These are phyloP conservation scores for Piromyces finnis DNA, from an alignment of 192 early-diverging fungal species.

Conservation along the genomic window DNA sequence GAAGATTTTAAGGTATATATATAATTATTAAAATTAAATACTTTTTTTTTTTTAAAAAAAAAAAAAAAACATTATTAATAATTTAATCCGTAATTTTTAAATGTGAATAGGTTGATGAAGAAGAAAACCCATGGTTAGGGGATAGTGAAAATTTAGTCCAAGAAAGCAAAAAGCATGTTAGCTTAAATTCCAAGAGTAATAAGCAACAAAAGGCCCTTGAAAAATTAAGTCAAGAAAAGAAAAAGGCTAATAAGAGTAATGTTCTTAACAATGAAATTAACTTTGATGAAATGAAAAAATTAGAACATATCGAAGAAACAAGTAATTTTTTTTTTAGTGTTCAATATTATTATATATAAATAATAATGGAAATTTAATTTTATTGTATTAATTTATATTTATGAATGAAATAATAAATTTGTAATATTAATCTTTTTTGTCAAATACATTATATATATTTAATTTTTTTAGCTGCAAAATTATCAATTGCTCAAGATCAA, in stretches of 20 bases:
- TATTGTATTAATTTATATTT: no score
- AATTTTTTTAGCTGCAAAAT: neutral
- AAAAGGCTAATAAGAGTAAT: neutral
- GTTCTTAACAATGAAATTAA: neutral
- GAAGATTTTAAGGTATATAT: neutral
- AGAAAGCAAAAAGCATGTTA: neutral
- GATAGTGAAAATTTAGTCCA: neutral
- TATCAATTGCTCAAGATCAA: constrained; percentile 6
- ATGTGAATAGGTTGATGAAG: neutral
- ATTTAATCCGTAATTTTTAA: neutral
- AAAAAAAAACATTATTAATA: no score
- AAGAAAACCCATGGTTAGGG: neutral
- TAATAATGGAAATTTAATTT: no score
- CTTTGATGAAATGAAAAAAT: neutral
- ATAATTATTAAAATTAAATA: no score
- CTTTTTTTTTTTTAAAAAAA: neutral
- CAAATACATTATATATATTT: no score
- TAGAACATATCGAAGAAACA: neutral
- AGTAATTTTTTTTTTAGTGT: neutral
- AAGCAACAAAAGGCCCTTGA: neutral
- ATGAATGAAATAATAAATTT: no score
- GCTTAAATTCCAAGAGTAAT: neutral
- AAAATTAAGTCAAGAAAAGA: neutral
- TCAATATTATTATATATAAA: no score
- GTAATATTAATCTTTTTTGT: no score